Percentiles rank a stretch among this genome's conserved stretches.
Evolutionary conservation across 257 asterid species (phyloP).

Genomic region (Jacaranda mimosifolia): DNA sequence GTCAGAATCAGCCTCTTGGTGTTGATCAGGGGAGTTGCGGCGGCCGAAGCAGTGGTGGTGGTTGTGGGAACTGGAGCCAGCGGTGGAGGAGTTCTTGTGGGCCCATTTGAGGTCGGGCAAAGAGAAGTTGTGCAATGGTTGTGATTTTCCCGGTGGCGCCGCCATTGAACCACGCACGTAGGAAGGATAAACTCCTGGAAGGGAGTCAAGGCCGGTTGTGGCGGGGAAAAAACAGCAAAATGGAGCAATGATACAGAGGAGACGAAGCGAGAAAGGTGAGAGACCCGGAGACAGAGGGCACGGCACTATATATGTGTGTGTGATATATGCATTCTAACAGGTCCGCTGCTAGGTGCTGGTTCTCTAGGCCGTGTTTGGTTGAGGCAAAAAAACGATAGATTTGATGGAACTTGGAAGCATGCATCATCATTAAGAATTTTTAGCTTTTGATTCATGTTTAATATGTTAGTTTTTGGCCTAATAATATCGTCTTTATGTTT

Average conservation of each 20-base stretch:
- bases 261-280: slow-evolving; percentile 22
- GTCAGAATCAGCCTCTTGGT: slow-evolving; percentile 36
- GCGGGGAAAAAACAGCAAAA: slow-evolving; percentile 23
- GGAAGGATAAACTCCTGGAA: neutral
- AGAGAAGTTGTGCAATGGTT: slow-evolving; percentile 84
- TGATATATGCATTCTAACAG: slow-evolving; percentile 34
- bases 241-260: slow-evolving; percentile 47
- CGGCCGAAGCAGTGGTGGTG: slow-evolving; percentile 64
- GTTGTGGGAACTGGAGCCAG: slow-evolving; percentile 27
- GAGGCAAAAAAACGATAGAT: neutral
- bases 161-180: slow-evolving; percentile 59
- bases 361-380: slow-evolving; percentile 40
- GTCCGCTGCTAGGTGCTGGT: slow-evolving; percentile 38
- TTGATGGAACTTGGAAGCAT: neutral
- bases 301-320: slow-evolving; percentile 24
- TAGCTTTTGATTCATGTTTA: neutral
- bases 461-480: too few species aligned
- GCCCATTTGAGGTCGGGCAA: slow-evolving; percentile 79
- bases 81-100: slow-evolving; percentile 58
- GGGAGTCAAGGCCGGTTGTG: neutral
- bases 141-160: slow-evolving; percentile 77
- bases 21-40: slow-evolving; percentile 59
- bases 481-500: too few species aligned
- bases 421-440: too few species aligned
- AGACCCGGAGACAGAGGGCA: slow-evolving; percentile 30